Evolutionary conservation across 2,329 filamentous ascomycete genomes (phyloP).

Genomic region (Pyrenochaeta sp.): DNA sequence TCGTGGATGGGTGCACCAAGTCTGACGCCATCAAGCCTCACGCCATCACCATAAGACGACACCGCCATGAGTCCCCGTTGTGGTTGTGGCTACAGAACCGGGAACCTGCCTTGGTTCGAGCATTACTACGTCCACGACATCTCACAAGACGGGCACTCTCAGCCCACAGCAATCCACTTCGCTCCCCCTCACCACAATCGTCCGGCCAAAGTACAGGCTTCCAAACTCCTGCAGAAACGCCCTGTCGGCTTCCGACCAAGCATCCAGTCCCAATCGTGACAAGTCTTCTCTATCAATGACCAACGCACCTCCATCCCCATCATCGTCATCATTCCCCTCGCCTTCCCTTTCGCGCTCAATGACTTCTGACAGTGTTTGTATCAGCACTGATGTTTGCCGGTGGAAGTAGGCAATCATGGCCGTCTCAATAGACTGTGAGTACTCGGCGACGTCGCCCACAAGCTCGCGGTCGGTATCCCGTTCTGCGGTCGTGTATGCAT

Average conservation of each 20-base stretch:
- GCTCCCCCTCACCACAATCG: conserved; percentile 70
- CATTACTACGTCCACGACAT: conserved; percentile 4
- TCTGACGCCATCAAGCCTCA: neutral
- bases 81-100: neutral
- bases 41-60: neutral
- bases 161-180: conserved; percentile 79
- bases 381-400: conserved; percentile 72
- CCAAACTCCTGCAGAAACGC: conserved; percentile 71
- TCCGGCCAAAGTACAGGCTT: conserved; percentile 70
- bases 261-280: conserved; percentile 76
- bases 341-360: conserved; percentile 61
- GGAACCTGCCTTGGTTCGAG: conserved; percentile 8
- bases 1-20: neutral
- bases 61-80: neutral
- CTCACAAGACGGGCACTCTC: conserved; percentile 57
- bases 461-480: conserved; percentile 59
- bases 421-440: conserved; percentile 65
- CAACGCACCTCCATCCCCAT: conserved; percentile 47
- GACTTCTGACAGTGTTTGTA: conserved; percentile 69
- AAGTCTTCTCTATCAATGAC: conserved; percentile 71
- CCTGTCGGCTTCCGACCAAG: conserved; percentile 77
- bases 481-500: conserved; percentile 63
- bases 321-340: conserved; percentile 43
- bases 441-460: conserved; percentile 53
- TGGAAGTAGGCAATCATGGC: conserved; percentile 84